Percentiles rank a stretch among this genome's conserved stretches.
Evolutionary conservation across 768 basidiomycete genomes (phyloP).

Genomic region (Termitomyces sp.): DNA sequence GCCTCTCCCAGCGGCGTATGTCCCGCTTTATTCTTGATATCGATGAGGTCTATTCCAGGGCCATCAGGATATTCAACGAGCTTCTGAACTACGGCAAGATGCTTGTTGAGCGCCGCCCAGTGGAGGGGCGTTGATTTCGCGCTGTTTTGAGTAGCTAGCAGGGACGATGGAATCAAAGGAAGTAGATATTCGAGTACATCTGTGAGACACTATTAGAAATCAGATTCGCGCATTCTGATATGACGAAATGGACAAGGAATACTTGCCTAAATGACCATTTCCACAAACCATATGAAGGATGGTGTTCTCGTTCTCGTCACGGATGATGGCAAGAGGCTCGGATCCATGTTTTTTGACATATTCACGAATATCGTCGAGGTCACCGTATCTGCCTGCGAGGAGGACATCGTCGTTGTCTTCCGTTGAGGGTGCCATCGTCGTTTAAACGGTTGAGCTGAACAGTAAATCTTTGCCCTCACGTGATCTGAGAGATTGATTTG

Average conservation of each 20-base stretch:
- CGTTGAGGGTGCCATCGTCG: conserved; percentile 32
- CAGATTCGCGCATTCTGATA: conserved; percentile 27
- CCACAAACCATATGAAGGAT: conserved; percentile 84
- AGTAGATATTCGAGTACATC: conserved; percentile 78
- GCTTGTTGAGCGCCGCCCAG: conserved; percentile 87
- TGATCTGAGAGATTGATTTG: neutral
- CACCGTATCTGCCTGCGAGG: conserved; percentile 85
- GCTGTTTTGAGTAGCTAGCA: conserved; percentile 63
- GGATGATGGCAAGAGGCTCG: conserved; percentile 43
- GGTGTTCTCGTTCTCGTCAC: conserved; percentile 78
- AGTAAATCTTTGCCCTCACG: conserved; percentile 3
- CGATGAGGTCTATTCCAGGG: conserved; percentile 68
- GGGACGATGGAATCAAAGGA: conserved; percentile 49
- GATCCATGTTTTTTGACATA: conserved; percentile 63
- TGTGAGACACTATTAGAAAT: conserved; percentile 50
- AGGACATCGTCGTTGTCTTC: conserved; percentile 74
- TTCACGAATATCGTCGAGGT: conserved; percentile 70
- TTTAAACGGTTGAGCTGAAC: too few relatives aligned
- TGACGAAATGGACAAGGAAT: conserved; percentile 9
- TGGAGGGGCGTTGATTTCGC: conserved; percentile 84
- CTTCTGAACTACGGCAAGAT: conserved; percentile 58
- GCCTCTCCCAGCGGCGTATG: conserved; percentile 80
- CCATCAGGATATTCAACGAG: conserved; percentile 58
- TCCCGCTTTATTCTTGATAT: conserved; percentile 71
- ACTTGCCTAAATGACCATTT: conserved; percentile 85